A percentile compares a stretch with the other conserved stretches of the same genome.
phyloP scores from a whole-genome alignment of 2,329 filamentous ascomycete species.

The Penicillium thymicola region DNA sequence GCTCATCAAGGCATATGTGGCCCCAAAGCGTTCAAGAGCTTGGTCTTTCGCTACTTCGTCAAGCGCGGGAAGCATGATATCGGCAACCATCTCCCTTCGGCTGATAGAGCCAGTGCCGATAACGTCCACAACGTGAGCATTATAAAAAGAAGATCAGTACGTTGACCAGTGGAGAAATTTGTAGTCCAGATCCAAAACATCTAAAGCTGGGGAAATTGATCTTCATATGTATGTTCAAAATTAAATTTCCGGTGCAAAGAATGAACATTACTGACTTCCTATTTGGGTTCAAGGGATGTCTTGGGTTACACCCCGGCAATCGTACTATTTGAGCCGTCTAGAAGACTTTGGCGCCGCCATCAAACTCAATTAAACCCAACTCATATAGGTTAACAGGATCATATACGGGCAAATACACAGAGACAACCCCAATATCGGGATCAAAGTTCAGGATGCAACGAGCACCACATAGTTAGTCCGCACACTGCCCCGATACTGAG shows the following conservation, averaged over 20 bases:
- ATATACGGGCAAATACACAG: no score
- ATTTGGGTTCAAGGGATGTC: not conserved
- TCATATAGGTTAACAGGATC: not conserved
- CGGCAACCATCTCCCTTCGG: conserved; percentile 15
- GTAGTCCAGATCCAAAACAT: not conserved
- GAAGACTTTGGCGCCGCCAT: not conserved
- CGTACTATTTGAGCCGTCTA: not conserved
- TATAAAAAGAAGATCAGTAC: not conserved
- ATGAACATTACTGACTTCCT: not conserved
- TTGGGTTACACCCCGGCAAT: not conserved
- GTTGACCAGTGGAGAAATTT: not conserved
- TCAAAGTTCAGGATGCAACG: not conserved
- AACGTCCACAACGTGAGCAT: not conserved
- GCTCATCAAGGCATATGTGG: conserved; percentile 12
- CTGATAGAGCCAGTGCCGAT: not conserved
- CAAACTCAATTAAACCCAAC: not conserved
- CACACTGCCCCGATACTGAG: not conserved
- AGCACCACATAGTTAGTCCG: not conserved
- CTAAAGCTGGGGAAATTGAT: not conserved
- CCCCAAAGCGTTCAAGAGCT: conserved; percentile 16
- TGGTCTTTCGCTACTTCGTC: conserved; percentile 24
- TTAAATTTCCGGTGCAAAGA: not conserved
- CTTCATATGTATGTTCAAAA: not conserved
- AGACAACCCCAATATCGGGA: not conserved
- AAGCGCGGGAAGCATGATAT: conserved; percentile 16